A percentile compares a stretch with the other conserved stretches of the same genome.
phyloP scores from a whole-genome alignment of 257 asterid genomes.

The Eucommia ulmoides region DNA sequence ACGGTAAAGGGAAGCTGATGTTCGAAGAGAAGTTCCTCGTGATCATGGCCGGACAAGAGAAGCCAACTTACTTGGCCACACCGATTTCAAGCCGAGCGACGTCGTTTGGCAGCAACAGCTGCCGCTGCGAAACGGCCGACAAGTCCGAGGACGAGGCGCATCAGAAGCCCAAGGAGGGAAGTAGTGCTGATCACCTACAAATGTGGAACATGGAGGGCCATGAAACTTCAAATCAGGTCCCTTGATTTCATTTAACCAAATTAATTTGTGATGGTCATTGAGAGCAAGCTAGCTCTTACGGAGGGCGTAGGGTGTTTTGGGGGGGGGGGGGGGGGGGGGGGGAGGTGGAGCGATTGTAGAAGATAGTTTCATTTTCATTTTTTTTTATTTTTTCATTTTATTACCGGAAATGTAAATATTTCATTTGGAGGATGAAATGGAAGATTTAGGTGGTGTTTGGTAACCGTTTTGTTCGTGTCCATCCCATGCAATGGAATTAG shows the following conservation, averaged over 20 bases:
- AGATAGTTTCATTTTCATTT: not conserved
- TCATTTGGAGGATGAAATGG: conserved; percentile 25
- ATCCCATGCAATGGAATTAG: too few relatives aligned
- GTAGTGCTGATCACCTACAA: conserved; percentile 11
- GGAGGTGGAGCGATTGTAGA: not conserved
- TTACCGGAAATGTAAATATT: conserved; percentile 39
- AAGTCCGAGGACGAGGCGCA: conserved; percentile 20
- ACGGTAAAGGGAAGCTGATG: conserved; percentile 21
- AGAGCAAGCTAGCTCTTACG: too few relatives aligned
- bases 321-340: not conserved
- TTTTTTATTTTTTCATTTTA: not conserved
- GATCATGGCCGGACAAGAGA: conserved; percentile 79
- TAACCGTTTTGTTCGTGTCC: too few relatives aligned
- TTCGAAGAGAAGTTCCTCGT: conserved; percentile 71
- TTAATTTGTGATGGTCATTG: not conserved
- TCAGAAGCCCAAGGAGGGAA: conserved; percentile 12
- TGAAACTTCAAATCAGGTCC: conserved; percentile 15
- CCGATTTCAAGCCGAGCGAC: conserved; percentile 59
- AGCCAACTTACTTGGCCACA: conserved; percentile 80
- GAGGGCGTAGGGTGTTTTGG: too few relatives aligned
- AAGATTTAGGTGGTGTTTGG: conserved; percentile 3
- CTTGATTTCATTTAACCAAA: conserved; percentile 3
- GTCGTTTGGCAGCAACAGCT: conserved; percentile 51
- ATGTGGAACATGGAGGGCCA: conserved; percentile 7
- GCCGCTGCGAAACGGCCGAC: conserved; percentile 13